Conservation (phyloP, 257 asterid genomes). For the Capsicum baccatum region DNA sequence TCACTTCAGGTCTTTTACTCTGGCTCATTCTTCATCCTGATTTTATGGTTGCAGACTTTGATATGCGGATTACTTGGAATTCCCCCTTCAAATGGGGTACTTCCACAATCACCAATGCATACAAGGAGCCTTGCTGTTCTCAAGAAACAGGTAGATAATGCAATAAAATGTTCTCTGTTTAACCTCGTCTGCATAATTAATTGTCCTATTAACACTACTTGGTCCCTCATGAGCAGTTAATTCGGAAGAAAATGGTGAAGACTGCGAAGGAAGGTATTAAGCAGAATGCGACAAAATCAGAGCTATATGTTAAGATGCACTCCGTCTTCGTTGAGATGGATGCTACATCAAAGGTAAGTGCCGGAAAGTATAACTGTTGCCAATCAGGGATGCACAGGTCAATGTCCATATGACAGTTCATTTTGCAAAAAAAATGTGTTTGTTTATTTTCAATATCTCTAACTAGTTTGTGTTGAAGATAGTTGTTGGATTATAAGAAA, state of each 20-base stretch:
- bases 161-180: not conserved
- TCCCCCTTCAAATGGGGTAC: slow-evolving; percentile 99
- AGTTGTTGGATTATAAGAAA: not conserved
- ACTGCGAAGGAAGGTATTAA: slow-evolving; percentile 75
- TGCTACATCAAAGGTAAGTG: slow-evolving; percentile 60
- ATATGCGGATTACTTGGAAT: slow-evolving; percentile 93
- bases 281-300: slow-evolving; percentile 76
- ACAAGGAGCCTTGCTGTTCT: slow-evolving; percentile 94
- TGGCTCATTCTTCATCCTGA: slow-evolving; percentile 5
- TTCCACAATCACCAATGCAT: slow-evolving; percentile 99
- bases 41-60: slow-evolving; percentile 64
- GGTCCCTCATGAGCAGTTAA: slow-evolving; percentile 48
- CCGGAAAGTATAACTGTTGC: slow-evolving; percentile 11
- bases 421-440: not conserved
- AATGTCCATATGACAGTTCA: not conserved
- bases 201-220: slow-evolving; percentile 17
- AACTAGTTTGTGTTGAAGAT: not conserved
- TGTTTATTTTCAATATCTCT: not conserved
- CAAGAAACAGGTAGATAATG: slow-evolving; percentile 73
- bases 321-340: slow-evolving; percentile 91
- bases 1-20: not conserved
- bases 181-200: slow-evolving; percentile 13
- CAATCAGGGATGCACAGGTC: slow-evolving; percentile 18
- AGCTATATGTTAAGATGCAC: slow-evolving; percentile 89
- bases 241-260: slow-evolving; percentile 84